phyloP scores from a whole-genome alignment of 441 rosid species.

The Gossypium trilobum region DNA sequence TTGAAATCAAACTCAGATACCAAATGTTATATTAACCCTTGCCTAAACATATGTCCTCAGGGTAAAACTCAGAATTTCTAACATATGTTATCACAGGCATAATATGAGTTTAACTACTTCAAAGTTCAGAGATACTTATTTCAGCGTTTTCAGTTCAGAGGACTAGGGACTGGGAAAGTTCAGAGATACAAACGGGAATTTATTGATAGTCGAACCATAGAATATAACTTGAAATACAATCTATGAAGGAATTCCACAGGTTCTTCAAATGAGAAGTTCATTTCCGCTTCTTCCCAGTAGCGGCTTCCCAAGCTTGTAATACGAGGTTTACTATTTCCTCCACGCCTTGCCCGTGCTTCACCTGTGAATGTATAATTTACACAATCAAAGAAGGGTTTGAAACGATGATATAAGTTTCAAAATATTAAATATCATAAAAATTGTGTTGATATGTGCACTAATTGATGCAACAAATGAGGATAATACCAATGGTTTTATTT shows the following conservation, averaged over 20 bases:
- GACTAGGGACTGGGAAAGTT: too few species aligned
- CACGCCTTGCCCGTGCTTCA: constrained; percentile 75
- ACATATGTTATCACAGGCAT: too few species aligned
- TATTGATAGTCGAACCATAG: not conserved
- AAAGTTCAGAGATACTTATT: too few species aligned
- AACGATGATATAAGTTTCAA: not conserved
- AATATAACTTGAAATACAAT: not conserved
- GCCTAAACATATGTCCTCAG: too few species aligned
- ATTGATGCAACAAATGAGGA: not conserved
- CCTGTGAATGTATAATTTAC: constrained; percentile 30
- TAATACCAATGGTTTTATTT: not conserved
- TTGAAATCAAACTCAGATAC: too few species aligned
- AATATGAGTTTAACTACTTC: too few species aligned
- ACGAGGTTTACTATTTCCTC: constrained; percentile 67
- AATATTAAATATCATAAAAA: not conserved
- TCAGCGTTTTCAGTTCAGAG: too few species aligned
- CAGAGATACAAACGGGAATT: not conserved
- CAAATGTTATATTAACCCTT: too few species aligned
- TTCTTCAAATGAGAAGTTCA: constrained; percentile 15
- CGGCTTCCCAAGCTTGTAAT: constrained; percentile 65
- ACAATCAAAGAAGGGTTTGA: not conserved
- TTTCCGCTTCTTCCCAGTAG: constrained; percentile 66
- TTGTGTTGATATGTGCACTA: not conserved
- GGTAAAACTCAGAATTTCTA: too few species aligned
- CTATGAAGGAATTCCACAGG: not conserved